phyloP scores from a whole-genome alignment of 1,139 yeast genomes.

The Meyerozyma guilliermondii region DNA sequence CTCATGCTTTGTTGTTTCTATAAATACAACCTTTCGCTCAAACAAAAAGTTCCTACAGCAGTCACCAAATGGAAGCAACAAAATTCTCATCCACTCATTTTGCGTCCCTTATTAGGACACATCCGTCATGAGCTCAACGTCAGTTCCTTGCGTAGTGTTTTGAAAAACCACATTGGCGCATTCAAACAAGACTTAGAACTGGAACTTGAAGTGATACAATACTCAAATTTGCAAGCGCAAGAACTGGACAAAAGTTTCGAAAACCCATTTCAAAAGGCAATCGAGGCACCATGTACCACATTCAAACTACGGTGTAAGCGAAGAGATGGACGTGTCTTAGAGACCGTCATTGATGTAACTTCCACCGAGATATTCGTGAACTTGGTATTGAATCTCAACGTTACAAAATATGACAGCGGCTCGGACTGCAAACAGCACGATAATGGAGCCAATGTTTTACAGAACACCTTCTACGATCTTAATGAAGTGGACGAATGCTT shows the following conservation, averaged over 20 bases:
- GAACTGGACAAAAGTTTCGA: slow-evolving; percentile 7
- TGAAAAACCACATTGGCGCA: slow-evolving; percentile 25
- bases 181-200: slow-evolving; percentile 16
- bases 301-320: slow-evolving; percentile 17
- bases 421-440: slow-evolving; percentile 26
- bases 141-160: slow-evolving; percentile 34
- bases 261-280: slow-evolving; percentile 37
- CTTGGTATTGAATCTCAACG: slow-evolving; percentile 12
- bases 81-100: slow-evolving; percentile 45
- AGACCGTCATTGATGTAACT: slow-evolving; percentile 11
- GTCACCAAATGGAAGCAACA: slow-evolving; percentile 48
- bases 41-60: slow-evolving; percentile 44
- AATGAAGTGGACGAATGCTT: slow-evolving; percentile 62
- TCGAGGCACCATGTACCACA: slow-evolving; percentile 30
- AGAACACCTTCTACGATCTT: slow-evolving; percentile 51
- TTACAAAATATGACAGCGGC: slow-evolving; percentile 28
- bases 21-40: slow-evolving; percentile 43
- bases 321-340: slow-evolving; percentile 5
- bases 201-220: slow-evolving; percentile 19
- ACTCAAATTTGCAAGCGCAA: slow-evolving; percentile 17
- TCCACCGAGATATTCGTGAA: slow-evolving; percentile 15
- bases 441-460: slow-evolving; percentile 36
- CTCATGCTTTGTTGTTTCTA: slow-evolving; percentile 60
- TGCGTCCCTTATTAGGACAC: slow-evolving; percentile 67
- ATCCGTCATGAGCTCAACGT: slow-evolving; percentile 57